Percentiles rank a stretch among this genome's conserved stretches.
Evolutionary conservation across 345 rosid species (phyloP).

Genomic region (Gossypium mustelinum): DNA sequence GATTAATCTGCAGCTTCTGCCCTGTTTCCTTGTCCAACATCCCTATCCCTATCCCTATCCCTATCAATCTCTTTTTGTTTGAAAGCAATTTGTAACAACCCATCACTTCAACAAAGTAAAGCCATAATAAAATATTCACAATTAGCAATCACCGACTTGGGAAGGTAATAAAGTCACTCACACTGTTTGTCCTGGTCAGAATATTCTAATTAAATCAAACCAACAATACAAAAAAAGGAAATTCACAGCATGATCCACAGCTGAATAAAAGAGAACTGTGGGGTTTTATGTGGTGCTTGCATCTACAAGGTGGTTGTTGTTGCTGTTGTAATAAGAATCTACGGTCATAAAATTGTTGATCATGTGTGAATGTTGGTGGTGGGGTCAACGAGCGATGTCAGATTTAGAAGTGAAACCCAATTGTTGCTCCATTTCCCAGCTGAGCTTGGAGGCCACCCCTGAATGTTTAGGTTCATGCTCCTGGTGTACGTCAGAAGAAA

Average conservation of each 20-base stretch:
- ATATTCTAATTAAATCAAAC: constrained; percentile 5
- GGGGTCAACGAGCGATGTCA: constrained; percentile 51
- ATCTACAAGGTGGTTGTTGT: constrained; percentile 17
- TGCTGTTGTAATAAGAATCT: constrained; percentile 16
- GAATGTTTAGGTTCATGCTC: constrained; percentile 51
- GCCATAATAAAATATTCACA: constrained; percentile 7
- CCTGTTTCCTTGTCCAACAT: not conserved
- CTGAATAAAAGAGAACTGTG: constrained; percentile 21
- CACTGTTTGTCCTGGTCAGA: constrained; percentile 12
- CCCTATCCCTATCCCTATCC: not conserved
- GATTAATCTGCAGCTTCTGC: not conserved
- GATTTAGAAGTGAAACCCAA: constrained; percentile 44
- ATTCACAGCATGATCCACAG: constrained; percentile 22
- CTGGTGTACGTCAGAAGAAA: constrained; percentile 23
- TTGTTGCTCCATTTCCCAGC: constrained; percentile 67
- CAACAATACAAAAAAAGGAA: not conserved
- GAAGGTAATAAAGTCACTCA: constrained; percentile 14
- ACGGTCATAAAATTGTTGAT: constrained; percentile 21
- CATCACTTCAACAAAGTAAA: constrained; percentile 18
- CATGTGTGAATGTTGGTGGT: not conserved
- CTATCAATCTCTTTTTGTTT: constrained; percentile 20
- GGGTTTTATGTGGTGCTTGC: constrained; percentile 16
- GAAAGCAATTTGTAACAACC: constrained; percentile 36
- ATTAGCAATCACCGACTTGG: constrained; percentile 23
- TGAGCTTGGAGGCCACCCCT: constrained; percentile 47